phyloP scores from a whole-genome alignment of 2,329 filamentous ascomycete genomes.

The Cytospora paraplurivora region DNA sequence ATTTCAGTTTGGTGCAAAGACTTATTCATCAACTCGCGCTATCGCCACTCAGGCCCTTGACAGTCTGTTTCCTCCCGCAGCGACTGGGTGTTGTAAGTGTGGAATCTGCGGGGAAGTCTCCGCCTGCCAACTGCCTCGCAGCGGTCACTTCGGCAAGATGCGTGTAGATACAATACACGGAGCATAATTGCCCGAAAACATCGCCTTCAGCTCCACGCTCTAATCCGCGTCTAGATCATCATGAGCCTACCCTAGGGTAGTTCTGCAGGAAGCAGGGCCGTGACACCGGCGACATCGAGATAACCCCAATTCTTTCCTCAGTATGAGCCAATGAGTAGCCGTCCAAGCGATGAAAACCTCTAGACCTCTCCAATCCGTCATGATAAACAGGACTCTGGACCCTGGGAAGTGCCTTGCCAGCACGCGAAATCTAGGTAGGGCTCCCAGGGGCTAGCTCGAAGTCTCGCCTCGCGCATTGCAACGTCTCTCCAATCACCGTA shows the following conservation, averaged over 20 bases:
- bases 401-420: background rate
- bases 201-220: background rate
- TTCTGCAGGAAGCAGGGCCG: constrained; percentile 11
- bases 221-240: background rate
- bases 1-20: background rate
- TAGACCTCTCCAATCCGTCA: background rate
- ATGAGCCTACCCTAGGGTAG: background rate
- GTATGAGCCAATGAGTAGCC: background rate
- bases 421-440: background rate
- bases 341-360: background rate
- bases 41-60: background rate
- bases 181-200: background rate
- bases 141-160: no score
- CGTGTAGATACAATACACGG: background rate
- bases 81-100: background rate
- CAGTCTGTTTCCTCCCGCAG: background rate
- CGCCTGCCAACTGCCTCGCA: background rate
- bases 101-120: background rate
- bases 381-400: background rate
- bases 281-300: background rate
- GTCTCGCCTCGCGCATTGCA: background rate
- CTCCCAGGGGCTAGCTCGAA: background rate
- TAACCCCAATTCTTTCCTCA: background rate
- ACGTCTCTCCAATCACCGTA: constrained; percentile 16
- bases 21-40: background rate